Evolutionary conservation across 2,329 filamentous ascomycete genomes (phyloP), one percentile per base, ranked within the genome.

Genomic region (Fusarium irregulare): DNA sequence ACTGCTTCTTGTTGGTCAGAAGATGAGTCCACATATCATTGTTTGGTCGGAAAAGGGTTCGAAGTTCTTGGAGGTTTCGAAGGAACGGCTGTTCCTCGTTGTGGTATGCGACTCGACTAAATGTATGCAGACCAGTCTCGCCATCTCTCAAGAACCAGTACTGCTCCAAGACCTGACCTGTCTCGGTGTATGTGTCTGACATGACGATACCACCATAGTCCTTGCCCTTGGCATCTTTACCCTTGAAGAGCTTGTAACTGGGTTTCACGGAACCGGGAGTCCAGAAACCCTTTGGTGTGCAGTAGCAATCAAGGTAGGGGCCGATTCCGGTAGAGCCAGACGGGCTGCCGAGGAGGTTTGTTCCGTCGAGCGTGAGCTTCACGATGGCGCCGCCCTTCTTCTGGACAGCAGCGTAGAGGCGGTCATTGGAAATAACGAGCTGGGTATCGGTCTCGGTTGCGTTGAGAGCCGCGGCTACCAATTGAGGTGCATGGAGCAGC

Each of bases 61-160:
- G 80, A 63, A 91, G 82, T 72, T 91, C 89, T 68, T 89, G 86
- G 10, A 90, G 73, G 58, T 88, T 88, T 13, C 88, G 81, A 51
- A 89, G 77, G 63, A 86, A 86, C 0, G 87, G 87, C 3, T 79
- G 84, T 1, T 83, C 85, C 60, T 84, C 82, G 73, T 89, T 90
- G 75, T 87, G 80, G 69, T 91, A 91, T 1, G 84, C 82, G 12
- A 89, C 76, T n/a, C 88, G 84, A 60, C 83, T 86, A 76, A 90
- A 91, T 0, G 84, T 85, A 72, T 91, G 88, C 37, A 90, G 75
- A 0, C 88, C 88, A 0, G 88, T 90, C 75, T 91, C 88, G 2
- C 85, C 85, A 46, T 89, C 87, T 13, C 86, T 81, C 4, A 91
- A 78, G 70, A 91, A 91, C 86, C 87, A 91, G 76, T 90, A 91